Evolutionary conservation across 768 basidiomycete species (phyloP).

Genomic region (Kondoa subrosea): DNA sequence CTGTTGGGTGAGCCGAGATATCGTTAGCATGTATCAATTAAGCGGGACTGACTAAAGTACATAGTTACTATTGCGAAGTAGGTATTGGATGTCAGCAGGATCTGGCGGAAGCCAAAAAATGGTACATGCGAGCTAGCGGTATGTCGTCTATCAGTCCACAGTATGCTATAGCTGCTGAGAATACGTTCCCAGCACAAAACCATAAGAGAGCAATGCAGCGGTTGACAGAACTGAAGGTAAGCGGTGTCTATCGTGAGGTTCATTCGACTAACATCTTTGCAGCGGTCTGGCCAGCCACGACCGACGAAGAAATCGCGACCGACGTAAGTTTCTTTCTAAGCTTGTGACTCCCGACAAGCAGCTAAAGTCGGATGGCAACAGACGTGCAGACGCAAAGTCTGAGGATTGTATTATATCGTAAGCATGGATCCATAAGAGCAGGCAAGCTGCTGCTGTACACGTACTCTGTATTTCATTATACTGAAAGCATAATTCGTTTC

Average conservation of each 20-base stretch:
- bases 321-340: background rate
- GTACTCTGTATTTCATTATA: too few relatives aligned
- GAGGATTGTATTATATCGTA: conserved; percentile 82
- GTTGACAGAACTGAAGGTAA: conserved; percentile 80
- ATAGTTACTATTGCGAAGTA: conserved; percentile 75
- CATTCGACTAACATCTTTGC: conserved; percentile 7
- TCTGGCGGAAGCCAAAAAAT: conserved; percentile 82
- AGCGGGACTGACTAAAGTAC: background rate
- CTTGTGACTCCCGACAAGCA: background rate
- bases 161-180: background rate
- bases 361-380: conserved; percentile 52
- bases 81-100: conserved; percentile 96
- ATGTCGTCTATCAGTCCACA: conserved; percentile 29
- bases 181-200: conserved; percentile 55
- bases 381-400: conserved; percentile 78
- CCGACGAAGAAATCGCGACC: conserved; percentile 41
- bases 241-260: conserved; percentile 40
- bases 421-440: too few relatives aligned
- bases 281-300: background rate
- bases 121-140: conserved; percentile 99
- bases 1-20: conserved; percentile 47
- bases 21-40: background rate
- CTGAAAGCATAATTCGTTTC: too few relatives aligned
- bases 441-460: too few relatives aligned
- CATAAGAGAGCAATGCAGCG: conserved; percentile 94